phyloP scores from a whole-genome alignment of 257 asterid genomes.

The Nicotiana benthamiana region DNA sequence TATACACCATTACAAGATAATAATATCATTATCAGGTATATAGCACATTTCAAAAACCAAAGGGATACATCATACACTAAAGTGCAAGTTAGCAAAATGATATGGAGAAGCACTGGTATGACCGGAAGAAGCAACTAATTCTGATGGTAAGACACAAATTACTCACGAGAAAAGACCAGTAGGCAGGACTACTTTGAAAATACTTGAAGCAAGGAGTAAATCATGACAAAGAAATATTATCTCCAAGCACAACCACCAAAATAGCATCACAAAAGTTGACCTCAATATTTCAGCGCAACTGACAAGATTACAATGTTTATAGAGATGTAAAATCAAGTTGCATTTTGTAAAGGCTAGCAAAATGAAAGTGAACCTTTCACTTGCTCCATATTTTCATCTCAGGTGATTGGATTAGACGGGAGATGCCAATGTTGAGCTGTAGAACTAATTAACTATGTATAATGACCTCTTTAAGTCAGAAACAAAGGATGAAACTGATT shows the following conservation, averaged over 20 bases:
- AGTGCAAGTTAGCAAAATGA: background rate
- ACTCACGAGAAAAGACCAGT: background rate
- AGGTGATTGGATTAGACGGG: background rate
- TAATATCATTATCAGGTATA: background rate
- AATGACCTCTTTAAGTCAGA: background rate
- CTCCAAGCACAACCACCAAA: background rate
- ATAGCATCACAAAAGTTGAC: background rate
- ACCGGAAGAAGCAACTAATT: background rate
- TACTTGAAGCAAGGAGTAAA: background rate
- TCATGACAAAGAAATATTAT: background rate
- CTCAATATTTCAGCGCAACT: background rate
- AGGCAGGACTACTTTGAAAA: background rate
- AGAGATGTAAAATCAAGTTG: background rate
- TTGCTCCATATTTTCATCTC: background rate
- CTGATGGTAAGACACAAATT: background rate
- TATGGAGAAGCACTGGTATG: background rate
- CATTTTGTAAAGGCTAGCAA: background rate
- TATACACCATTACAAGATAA: slow-evolving; percentile 19
- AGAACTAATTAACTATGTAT: background rate
- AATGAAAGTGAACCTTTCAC: background rate
- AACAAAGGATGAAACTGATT: background rate
- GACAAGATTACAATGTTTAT: background rate
- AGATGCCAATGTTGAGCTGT: background rate
- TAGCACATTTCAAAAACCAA: background rate
- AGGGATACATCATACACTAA: background rate